A percentile compares a stretch with the other conserved stretches of the same genome.
These are phyloP conservation scores for Leccinum idahoense DNA, from an alignment of 1,284 basidiomycete species.

Conservation along the genomic window DNA sequence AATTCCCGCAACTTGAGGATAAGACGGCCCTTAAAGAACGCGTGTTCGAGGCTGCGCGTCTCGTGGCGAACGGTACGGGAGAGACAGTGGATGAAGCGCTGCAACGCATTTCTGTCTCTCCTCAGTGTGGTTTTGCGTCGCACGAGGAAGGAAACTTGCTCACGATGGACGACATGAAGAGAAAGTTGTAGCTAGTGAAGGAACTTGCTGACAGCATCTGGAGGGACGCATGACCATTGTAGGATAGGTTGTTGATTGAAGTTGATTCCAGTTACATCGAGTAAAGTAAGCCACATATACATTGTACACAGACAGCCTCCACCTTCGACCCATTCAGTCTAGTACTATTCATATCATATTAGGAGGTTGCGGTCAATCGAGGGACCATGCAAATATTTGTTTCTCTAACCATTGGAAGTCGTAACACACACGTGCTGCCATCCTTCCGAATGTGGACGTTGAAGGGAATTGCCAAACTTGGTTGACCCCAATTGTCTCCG, in stretches of 20 bases:
- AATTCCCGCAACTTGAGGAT: conserved; percentile 54
- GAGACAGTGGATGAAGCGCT: conserved; percentile 34
- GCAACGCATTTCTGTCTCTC: conserved; percentile 61
- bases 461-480: not conserved
- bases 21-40: conserved; percentile 35
- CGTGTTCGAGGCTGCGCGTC: conserved; percentile 59
- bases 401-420: too few relatives aligned
- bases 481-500: too few relatives aligned
- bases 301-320: not conserved
- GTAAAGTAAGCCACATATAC: not conserved
- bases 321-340: not conserved
- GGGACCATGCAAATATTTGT: too few relatives aligned
- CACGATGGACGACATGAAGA: conserved; percentile 18
- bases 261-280: not conserved
- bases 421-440: not conserved
- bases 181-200: conserved; percentile 10
- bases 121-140: conserved; percentile 45
- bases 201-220: conserved; percentile 17
- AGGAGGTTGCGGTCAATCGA: not conserved
- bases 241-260: not conserved
- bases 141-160: not conserved
- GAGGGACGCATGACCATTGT: conserved; percentile 17
- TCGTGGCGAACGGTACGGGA: conserved; percentile 48
- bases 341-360: too few relatives aligned
- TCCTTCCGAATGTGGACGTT: not conserved